Conservation (phyloP, 768 basidiomycete genomes). For the Suillus tomentosus region DNA sequence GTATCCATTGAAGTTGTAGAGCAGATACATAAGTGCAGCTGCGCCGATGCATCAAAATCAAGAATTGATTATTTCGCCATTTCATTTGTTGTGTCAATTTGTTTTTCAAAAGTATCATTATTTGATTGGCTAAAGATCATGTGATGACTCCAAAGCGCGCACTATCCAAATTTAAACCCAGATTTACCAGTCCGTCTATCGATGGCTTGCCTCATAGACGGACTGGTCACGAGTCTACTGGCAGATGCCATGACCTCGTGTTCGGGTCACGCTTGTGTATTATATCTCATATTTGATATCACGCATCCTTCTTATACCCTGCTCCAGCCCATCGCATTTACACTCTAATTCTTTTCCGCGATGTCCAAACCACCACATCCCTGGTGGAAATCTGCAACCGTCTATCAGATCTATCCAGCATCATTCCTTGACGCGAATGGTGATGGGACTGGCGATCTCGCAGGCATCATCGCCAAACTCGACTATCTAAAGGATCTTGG, state of each 20-base stretch:
- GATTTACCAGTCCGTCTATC: no score
- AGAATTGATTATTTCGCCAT: no score
- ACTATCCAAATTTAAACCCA: no score
- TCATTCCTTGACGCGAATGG: slow-evolving; percentile 75
- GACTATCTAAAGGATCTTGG: slow-evolving; percentile 72
- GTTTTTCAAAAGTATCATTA: no score
- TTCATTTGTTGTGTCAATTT: no score
- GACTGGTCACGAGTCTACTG: no score
- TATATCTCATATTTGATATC: slow-evolving; percentile 1
- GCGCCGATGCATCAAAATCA: no score
- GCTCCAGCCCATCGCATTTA: not conserved
- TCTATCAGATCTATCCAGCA: slow-evolving; percentile 73
- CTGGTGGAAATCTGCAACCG: slow-evolving; percentile 61
- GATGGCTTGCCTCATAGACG: no score
- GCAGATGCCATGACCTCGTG: not conserved
- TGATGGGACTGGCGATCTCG: slow-evolving; percentile 70
- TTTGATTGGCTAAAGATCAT: no score
- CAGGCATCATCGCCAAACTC: slow-evolving; percentile 62
- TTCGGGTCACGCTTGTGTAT: not conserved
- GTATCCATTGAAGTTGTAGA: no score
- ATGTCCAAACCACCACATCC: slow-evolving; percentile 19
- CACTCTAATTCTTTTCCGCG: not conserved
- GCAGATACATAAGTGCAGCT: no score
- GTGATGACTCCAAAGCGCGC: no score
- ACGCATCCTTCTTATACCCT: not conserved